These are phyloP conservation scores for Litchi chinensis DNA, from an alignment of 345 rosid species.

Conservation along the genomic window DNA sequence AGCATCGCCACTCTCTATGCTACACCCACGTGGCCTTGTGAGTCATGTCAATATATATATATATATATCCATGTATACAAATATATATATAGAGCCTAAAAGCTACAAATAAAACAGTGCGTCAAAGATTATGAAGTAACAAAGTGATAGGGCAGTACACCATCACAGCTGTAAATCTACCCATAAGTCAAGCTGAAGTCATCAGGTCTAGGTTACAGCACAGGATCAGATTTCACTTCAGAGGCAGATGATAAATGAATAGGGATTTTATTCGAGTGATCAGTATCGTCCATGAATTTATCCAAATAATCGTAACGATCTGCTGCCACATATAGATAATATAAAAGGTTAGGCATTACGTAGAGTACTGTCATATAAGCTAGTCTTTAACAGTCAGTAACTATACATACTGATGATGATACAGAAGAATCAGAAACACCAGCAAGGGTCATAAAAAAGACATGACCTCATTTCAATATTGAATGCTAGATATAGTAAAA, in stretches of 20 bases:
- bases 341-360: background rate
- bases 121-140: slow-evolving; percentile 10
- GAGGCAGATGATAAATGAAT: background rate
- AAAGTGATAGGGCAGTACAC: background rate
- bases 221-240: background rate
- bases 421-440: slow-evolving; percentile 18
- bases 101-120: slow-evolving; percentile 14
- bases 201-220: slow-evolving; percentile 15
- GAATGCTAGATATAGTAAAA: slow-evolving; percentile 29
- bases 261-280: background rate
- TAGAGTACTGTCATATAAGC: background rate
- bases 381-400: slow-evolving; percentile 27
- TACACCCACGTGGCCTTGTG: slow-evolving; percentile 3
- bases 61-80: too few species aligned
- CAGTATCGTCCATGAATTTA: background rate
- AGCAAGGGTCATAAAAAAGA: slow-evolving; percentile 8
- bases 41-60: too few species aligned
- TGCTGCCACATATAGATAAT: slow-evolving; percentile 31
- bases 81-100: slow-evolving; percentile 1
- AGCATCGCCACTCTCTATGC: background rate
- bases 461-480: slow-evolving; percentile 26
- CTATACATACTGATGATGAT: slow-evolving; percentile 6
- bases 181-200: slow-evolving; percentile 33
- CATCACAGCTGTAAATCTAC: slow-evolving; percentile 1
- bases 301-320: background rate